Conservation (phyloP, 1,139 yeast species). For the Candida sp. region DNA sequence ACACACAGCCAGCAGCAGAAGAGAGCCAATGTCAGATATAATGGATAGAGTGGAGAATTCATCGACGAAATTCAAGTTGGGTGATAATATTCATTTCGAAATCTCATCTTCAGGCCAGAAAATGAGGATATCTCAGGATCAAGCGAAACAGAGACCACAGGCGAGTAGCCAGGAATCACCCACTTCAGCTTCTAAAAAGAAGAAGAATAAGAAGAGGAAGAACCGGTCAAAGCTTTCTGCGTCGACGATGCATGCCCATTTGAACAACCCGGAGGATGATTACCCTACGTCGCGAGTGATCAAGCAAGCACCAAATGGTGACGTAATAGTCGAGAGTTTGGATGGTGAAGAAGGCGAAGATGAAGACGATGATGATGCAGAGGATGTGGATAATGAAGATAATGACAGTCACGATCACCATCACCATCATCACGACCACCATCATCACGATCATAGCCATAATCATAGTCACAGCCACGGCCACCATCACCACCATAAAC, state of each 20-base stretch:
- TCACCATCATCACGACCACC: constrained; percentile 13
- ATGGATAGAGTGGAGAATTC: constrained; percentile 8
- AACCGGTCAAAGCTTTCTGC: constrained; percentile 19
- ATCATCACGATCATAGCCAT: constrained; percentile 11
- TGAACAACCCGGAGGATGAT: constrained; percentile 61
- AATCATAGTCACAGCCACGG: neutral
- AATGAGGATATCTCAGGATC: neutral
- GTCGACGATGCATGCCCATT: constrained; percentile 40
- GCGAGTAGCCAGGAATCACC: neutral
- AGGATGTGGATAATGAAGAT: constrained; percentile 15
- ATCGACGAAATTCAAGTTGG: constrained; percentile 25
- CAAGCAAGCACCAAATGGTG: constrained; percentile 75
- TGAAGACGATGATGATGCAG: constrained; percentile 20
- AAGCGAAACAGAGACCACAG: neutral
- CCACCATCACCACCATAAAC: constrained; percentile 5
- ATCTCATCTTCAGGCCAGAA: constrained; percentile 24
- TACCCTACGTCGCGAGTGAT: constrained; percentile 78
- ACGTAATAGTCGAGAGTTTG: constrained; percentile 65
- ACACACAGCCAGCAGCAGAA: neutral
- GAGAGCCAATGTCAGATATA: constrained; percentile 5
- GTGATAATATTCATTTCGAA: constrained; percentile 66
- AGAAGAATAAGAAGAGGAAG: constrained; percentile 40
- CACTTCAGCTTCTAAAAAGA: constrained; percentile 26
- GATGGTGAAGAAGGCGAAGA: constrained; percentile 26
- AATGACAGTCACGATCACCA: constrained; percentile 11